Evolutionary conservation across 164 flowering plant species (phyloP).

Genomic region (Aristolochia fimbriata): DNA sequence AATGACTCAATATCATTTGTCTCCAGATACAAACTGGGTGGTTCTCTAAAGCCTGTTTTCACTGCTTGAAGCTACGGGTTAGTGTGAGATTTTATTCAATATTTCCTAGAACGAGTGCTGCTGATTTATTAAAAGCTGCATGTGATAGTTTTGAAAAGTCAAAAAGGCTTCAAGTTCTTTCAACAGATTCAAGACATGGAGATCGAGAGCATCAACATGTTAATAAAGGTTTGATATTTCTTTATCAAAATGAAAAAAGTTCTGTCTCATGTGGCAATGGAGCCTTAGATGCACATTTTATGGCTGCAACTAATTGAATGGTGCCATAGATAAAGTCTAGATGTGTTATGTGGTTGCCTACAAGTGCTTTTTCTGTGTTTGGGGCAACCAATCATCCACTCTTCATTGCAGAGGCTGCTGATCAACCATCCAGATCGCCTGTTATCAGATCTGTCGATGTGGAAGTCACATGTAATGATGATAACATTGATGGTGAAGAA

Average conservation of each 20-base stretch:
- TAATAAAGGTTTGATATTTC: slow-evolving; percentile 34
- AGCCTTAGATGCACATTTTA: neutral
- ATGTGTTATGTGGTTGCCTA: neutral
- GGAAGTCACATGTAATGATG: slow-evolving; percentile 23
- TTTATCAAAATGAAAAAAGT: neutral
- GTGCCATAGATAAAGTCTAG: neutral
- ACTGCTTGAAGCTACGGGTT: slow-evolving; percentile 42
- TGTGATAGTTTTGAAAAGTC: slow-evolving; percentile 51
- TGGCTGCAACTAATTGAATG: no score
- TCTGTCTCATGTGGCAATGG: no score
- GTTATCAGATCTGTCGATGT: slow-evolving; percentile 2
- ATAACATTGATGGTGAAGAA: slow-evolving; percentile 6
- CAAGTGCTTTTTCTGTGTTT: neutral
- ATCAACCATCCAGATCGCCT: no score
- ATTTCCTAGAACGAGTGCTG: slow-evolving; percentile 46
- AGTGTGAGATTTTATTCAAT: slow-evolving; percentile 56
- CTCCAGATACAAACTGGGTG: slow-evolving; percentile 68
- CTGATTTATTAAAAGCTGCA: slow-evolving; percentile 32
- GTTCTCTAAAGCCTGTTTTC: slow-evolving; percentile 40
- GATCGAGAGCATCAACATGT: slow-evolving; percentile 24
- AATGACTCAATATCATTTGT: slow-evolving; percentile 2
- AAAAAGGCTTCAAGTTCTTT: slow-evolving; percentile 25
- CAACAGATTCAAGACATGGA: slow-evolving; percentile 21
- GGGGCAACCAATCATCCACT: neutral
- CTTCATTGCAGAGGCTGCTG: no score